Evolutionary conservation across 371 early-diverging fungal species (phyloP), one percentile per base, ranked within the genome.

Genomic region (Racocetra persica): DNA sequence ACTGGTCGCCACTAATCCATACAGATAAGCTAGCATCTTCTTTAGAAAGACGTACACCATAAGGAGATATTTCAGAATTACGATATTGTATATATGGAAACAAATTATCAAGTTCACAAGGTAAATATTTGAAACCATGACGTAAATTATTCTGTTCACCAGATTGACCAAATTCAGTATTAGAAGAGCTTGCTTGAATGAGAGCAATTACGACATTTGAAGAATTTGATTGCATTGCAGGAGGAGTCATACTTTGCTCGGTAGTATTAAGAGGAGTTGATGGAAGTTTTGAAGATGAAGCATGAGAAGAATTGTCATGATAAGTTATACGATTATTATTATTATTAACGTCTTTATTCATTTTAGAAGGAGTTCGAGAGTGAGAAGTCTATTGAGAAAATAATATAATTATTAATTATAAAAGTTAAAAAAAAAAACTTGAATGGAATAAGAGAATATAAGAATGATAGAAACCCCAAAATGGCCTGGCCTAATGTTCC

Each of bases 1-100:
- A 81, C 13, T 92, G 90, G 67, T 92, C 91, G 16, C 87, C 87
- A 41, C 88, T 85, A n/a, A 92, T 89, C 28, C 86, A 86, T n/a
- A 92, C 87, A 67, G 91, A 91, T 0, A 92, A 87, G 76, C 92
- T 92, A 82, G 90, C 91, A 75, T 93, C 93, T 4, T 90, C 86
- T 24, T 89, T 86, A 63, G 89, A 86, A n/a, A 93, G 86, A 0
- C 87, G 83, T 18, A 91, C 89, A 4, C 91, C 89, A 32, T 86
- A 84, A 10, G 82, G 74, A 14, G 84, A 83, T 69, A 87, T 85
- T 70, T 90, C 89, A 5, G 86, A 85, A 78, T 91, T 90, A 28
- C 88, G 89, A 74, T 92, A 93, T 1, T 85, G 85, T 28, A 89
- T 83, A 32, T 86, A 85, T 7, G 88, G 86, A n/a, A 93, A 82